Base-by-base conservation (phyloP, 345 rosid genomes). In the Theobroma cacao region DNA sequence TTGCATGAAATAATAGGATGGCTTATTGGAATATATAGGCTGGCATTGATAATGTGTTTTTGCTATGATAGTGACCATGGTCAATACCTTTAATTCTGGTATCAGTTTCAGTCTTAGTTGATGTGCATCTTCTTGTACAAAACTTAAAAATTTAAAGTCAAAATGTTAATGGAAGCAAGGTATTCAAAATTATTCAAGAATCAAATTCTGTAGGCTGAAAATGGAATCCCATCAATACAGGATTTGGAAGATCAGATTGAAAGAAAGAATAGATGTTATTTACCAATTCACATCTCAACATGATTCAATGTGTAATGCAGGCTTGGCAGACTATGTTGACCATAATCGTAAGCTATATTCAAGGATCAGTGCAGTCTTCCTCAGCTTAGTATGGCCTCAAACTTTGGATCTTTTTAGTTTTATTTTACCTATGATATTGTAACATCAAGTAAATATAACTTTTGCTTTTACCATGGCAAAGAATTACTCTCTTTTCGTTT, bases 291-390 rank as follows among this genome's bases (percentile, higher is more conserved):
- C 30, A 18, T 71, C 41, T 71, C 40, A 71, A 71, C 58, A 41
- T 67, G 71, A 63, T 66, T 66, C 64, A 74, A 77, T 61, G 34
- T 74, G 65, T 56, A 48, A 83, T 82, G 72, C 95, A 93, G 98
- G 93, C 55, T 77, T 91, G 68, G 88, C 86, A 75, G 86, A 84
- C 77, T 89, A 84, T 84, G 93, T 92, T 61, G 98, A 93, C 87
- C 82, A 72, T 63, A 95, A 92, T 61, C 95, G 89, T 72, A 89
- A 86, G 75, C 88, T 85, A 43, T 83, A 92, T 64, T 91, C 97
- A 41, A 89, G 81, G 79, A 80, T 93, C 76, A 90, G 84, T 70
- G 91, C 97, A 8, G 63, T 92, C 80, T 84, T 88, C 81, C 97
- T 95, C 75, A 82, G 95, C 83, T 83, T 95, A 83, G 98, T 93